Conservation (phyloP, 2,329 filamentous ascomycete genomes). For the Magnaporthiopsis poae region DNA sequence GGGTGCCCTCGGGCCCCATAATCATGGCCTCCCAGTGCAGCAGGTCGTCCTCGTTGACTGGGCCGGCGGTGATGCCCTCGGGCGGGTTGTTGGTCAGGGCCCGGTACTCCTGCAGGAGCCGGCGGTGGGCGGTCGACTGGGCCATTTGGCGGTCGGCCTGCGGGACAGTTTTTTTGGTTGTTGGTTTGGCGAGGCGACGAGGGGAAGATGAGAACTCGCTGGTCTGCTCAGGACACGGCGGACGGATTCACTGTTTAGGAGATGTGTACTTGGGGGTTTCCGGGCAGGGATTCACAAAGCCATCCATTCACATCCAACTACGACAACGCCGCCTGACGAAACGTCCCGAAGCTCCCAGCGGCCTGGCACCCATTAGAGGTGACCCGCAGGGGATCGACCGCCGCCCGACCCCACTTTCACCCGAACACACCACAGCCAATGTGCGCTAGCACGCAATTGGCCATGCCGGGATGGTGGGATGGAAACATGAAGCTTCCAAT, state of each 20-base stretch:
- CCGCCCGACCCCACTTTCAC: neutral
- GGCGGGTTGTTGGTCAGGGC: slow-evolving; percentile 86
- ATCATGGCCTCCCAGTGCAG: slow-evolving; percentile 95
- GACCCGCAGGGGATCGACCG: neutral
- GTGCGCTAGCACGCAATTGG: neutral
- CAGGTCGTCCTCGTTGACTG: slow-evolving; percentile 86
- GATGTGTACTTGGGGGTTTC: no score
- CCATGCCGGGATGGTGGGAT: neutral
- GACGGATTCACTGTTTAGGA: no score
- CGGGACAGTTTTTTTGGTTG: neutral
- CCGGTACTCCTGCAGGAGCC: slow-evolving; percentile 93
- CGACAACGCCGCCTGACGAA: neutral
- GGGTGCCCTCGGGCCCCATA: slow-evolving; percentile 87
- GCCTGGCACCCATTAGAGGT: no score
- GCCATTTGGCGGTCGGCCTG: slow-evolving; percentile 31
- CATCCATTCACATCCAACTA: neutral
- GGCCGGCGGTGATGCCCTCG: slow-evolving; percentile 94
- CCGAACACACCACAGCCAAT: neutral
- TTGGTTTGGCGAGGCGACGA: no score
- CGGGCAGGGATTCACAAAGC: no score
- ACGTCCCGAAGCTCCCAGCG: neutral
- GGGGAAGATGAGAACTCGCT: no score
- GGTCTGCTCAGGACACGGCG: no score
- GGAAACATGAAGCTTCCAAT: neutral
- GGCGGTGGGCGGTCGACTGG: slow-evolving; percentile 57